phyloP scores from a whole-genome alignment of 495 filamentous ascomycete genomes.

The Tuber microsphaerosporum region DNA sequence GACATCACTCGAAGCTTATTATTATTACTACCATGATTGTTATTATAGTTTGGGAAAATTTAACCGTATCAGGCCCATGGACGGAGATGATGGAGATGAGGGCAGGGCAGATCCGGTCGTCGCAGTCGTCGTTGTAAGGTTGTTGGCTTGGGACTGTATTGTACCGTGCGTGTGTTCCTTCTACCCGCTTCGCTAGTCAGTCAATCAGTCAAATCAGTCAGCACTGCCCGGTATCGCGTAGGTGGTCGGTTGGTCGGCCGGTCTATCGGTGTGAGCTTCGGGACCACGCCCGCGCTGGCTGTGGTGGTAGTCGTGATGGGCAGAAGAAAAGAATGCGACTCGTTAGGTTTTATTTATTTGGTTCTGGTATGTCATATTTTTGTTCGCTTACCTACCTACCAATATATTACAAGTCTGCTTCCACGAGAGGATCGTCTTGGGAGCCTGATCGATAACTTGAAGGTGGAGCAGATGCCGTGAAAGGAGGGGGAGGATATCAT shows the following conservation, averaged over 20 bases:
- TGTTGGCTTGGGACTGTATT: too few species aligned
- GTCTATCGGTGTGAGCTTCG: not conserved
- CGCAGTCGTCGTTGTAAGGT: not conserved
- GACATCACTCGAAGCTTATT: constrained; percentile 3
- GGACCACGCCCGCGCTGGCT: not conserved
- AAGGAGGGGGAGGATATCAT: not conserved
- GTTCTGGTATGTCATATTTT: too few species aligned
- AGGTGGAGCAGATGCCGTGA: not conserved
- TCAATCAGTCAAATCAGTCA: too few species aligned
- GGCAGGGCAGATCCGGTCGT: not conserved
- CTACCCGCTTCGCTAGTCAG: too few species aligned
- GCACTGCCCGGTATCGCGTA: not conserved
- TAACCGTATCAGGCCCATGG: not conserved
- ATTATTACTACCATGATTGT: not conserved
- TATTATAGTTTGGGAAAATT: not conserved
- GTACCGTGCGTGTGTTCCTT: too few species aligned
- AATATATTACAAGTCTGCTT: too few species aligned
- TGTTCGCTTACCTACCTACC: not conserved
- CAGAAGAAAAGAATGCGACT: too few species aligned
- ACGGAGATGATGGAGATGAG: constrained; percentile 4
- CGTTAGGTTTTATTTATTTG: too few species aligned
- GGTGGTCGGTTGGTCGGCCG: not conserved
- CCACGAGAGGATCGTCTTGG: too few species aligned
- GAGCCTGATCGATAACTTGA: not conserved
- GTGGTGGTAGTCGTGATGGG: too few species aligned